Percentiles rank a stretch among this genome's conserved stretches.
Conservation (phyloP, 2,329 filamentous ascomycete species). For the Colletotrichum cereale region DNA sequence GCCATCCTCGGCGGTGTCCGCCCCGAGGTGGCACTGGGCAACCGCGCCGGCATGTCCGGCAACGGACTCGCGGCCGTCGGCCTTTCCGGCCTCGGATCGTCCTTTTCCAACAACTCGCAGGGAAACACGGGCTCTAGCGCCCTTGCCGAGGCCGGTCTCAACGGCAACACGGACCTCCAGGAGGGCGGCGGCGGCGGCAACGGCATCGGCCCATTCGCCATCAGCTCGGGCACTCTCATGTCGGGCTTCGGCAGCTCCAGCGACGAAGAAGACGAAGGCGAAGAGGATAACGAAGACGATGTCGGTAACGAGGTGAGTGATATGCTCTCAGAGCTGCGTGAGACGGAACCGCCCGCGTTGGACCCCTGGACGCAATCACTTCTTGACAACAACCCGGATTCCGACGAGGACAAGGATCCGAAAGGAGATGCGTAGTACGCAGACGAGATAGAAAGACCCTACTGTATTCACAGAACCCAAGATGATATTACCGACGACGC, state of each 20-base stretch:
- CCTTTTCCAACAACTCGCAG: constrained; percentile 47
- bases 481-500: background rate
- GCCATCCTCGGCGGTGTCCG: constrained; percentile 97
- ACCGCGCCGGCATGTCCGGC: constrained; percentile 71
- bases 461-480: background rate
- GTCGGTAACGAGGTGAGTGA: constrained; percentile 75
- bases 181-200: constrained; percentile 74
- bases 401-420: constrained; percentile 40
- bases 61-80: constrained; percentile 58
- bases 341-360: constrained; percentile 35
- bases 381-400: constrained; percentile 44
- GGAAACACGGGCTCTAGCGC: constrained; percentile 39
- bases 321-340: constrained; percentile 43
- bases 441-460: constrained; percentile 6
- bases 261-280: constrained; percentile 96
- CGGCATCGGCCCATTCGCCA: constrained; percentile 78
- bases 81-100: constrained; percentile 54
- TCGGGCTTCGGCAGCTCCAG: constrained; percentile 95
- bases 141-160: constrained; percentile 40
- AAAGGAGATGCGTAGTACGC: constrained; percentile 40
- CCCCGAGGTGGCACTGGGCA: constrained; percentile 88
- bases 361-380: constrained; percentile 40
- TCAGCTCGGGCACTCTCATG: constrained; percentile 80
- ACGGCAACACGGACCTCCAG: constrained; percentile 70
- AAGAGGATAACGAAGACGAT: constrained; percentile 86